Base-by-base conservation (phyloP, 257 asterid species). In the Echium plantagineum region DNA sequence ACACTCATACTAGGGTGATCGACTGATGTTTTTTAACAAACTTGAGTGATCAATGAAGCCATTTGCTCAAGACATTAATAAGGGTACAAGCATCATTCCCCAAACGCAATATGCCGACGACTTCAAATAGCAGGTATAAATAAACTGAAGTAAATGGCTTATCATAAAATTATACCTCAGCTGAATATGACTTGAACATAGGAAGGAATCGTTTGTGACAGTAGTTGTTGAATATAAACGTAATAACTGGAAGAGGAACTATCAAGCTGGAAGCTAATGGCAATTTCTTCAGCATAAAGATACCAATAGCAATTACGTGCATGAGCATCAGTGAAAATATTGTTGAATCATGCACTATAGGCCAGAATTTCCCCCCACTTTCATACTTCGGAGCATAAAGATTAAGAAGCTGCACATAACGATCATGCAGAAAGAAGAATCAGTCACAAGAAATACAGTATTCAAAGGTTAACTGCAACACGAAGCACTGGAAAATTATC, bases 281-380 rank as follows among this genome's bases (percentile, higher is more conserved):
- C 65, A 86, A 73, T 57, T 81, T 79, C 91, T 89, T 93, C 76
- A 84, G 64, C 69, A 97, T 95, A 62, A 93, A 93, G 73, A 93
- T 81, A 69, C 99, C 99, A 69, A 93, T 66, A 55, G 99, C 96
- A 61, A 89, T 83, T 30, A 93, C 62, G 65, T 93, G 99, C 99
- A 93, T 93, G 71, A 93, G 71, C 64, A 89, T 62, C 61, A 93
- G 78, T 26, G 94, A 83, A 75, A 81, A 83, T 70, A 89, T 77
- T 16, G 94, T 89, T 9, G 96, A 83, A 30, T 84, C 95, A 53
- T 93, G 96, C 62, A 86, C 94, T 48, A 93, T 78, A 21, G 99
- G 94, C 99, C 99, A 93, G 69, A 86, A 86, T 72, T 80, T 86
- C 35, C 99, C 99, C 47, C 84, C 95, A 20, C 95, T 84, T 70